These are phyloP conservation scores for Zalerion maritima DNA, from an alignment of 495 filamentous ascomycete species.

Conservation along the genomic window DNA sequence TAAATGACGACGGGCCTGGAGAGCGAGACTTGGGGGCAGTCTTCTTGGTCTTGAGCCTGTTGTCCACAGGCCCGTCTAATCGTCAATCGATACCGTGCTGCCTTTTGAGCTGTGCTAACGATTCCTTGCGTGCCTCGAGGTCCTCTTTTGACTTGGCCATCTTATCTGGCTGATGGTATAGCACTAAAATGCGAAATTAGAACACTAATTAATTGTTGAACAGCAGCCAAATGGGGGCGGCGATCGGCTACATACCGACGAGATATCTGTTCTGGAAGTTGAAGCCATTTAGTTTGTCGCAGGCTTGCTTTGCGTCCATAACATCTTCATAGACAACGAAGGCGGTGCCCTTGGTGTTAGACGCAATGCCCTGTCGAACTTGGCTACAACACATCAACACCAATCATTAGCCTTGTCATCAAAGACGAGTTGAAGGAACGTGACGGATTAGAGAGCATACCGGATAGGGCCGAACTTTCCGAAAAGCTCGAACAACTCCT, in stretches of 20 bases:
- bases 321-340: conserved; percentile 99
- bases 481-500: conserved; percentile 89
- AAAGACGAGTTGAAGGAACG: conserved; percentile 4
- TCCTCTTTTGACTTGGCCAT: conserved; percentile 88
- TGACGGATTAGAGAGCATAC: conserved; percentile 32
- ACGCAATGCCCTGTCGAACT: conserved; percentile 95
- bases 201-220: background rate
- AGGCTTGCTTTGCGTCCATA: conserved; percentile 95
- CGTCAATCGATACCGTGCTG: conserved; percentile 97
- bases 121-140: conserved; percentile 83
- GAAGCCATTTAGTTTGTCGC: conserved; percentile 98
- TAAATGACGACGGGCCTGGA: conserved; percentile 38
- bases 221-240: background rate
- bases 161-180: conserved; percentile 98
- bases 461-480: conserved; percentile 89
- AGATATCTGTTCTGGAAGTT: conserved; percentile 99
- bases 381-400: conserved; percentile 49
- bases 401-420: too few species aligned
- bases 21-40: conserved; percentile 22
- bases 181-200: conserved; percentile 39
- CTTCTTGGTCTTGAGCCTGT: conserved; percentile 25
- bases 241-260: conserved; percentile 54
- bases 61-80: conserved; percentile 45
- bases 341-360: conserved; percentile 93
- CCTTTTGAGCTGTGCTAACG: conserved; percentile 93